Conservation (phyloP, 139 green algal species). For the Chlorella sp. region DNA sequence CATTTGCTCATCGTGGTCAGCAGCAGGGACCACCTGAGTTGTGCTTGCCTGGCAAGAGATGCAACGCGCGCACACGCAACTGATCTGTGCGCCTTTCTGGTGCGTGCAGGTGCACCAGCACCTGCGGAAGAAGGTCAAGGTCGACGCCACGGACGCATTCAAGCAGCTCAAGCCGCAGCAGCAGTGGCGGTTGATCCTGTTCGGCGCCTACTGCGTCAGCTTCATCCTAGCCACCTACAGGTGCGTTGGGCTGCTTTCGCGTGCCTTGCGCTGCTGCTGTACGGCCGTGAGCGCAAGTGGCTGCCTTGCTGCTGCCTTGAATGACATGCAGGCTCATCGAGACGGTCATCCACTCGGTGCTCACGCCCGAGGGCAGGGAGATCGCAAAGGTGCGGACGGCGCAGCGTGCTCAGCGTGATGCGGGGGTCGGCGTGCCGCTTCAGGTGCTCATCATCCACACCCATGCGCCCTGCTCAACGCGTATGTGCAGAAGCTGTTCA, state of each 20-base stretch:
- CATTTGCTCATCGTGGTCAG: too few species aligned
- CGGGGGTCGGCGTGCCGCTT: background rate
- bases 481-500: conserved; percentile 1
- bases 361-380: conserved; percentile 8
- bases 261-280: background rate
- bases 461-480: background rate
- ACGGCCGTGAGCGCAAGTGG: background rate
- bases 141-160: conserved; percentile 5
- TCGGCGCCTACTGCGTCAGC: background rate
- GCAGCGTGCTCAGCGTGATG: background rate
- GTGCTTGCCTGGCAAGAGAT: too few species aligned
- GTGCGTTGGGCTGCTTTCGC: background rate
- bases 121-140: background rate
- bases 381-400: conserved; percentile 8
- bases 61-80: too few species aligned
- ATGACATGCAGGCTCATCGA: conserved; percentile 8
- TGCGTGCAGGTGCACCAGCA: background rate
- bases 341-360: background rate
- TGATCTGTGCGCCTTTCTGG: too few species aligned
- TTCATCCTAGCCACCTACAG: background rate
- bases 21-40: too few species aligned
- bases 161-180: conserved; percentile 2
- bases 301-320: background rate
- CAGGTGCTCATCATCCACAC: background rate
- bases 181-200: background rate